Evolutionary conservation across 306 rosid genomes (phyloP), one percentile per base, ranked within the genome.

Genomic region (Prunus dulcis): DNA sequence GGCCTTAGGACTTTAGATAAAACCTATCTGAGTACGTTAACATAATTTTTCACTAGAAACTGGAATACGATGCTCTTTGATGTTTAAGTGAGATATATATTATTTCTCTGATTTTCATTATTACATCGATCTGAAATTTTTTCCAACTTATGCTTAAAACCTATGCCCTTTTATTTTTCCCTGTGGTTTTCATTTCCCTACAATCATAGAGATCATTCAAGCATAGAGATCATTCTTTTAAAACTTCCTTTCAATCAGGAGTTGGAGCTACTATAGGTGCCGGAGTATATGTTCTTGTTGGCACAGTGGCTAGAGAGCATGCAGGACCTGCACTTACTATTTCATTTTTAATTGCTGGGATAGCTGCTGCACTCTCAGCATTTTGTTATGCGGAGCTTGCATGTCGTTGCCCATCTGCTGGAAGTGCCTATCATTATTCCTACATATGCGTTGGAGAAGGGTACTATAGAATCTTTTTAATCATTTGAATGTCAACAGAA

Each of bases 181-280:
- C 9, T 9, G 4, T n/a, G 62, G 27, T 9, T 56, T 56, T 56
- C 27, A 25, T 63, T 63, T 30, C 23, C 68, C 34, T 30, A 32
- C 14, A 15, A 64, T 46, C 22, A 64, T 32, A 15, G 68, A 18
- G 25, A 18, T 64, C 14, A 30, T 61, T 32, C 15, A 15, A 64
- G 47, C 22, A 64, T 18, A 15, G 68, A 18, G 15, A 32, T 64
- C 23, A 17, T 62, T 32, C 15, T 14, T 9, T 15, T 1, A 8
- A 64, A 64, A 30, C 22, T 32, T 30, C 22, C 14, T 30, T 66
- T 62, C 82, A 64, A 65, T 67, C 73, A 91, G 98, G 98, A 73
- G 98, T 91, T 79, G 98, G 98, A 57, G 79, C 97, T 55, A 93
- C 98, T 51, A 91, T 90, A 72, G 97, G 98, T 67, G 97, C 96